phyloP scores from a whole-genome alignment of 148 eudicot genomes.

The Camellia granthamiana region DNA sequence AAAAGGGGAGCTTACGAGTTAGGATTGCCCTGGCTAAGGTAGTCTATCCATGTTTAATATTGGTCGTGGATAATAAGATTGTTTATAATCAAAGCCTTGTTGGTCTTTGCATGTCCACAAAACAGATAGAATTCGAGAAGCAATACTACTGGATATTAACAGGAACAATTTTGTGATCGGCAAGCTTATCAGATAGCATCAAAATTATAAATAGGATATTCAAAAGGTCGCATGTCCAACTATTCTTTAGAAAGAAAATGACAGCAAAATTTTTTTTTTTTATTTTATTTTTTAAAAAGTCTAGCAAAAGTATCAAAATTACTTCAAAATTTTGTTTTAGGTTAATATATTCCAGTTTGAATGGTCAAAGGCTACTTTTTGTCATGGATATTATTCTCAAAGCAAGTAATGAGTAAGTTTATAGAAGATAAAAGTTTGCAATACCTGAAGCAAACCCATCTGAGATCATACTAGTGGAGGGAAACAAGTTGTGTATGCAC shows the following conservation, averaged over 20 bases:
- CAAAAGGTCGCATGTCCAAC: not conserved
- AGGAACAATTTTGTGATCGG: not conserved
- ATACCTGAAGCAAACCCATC: constrained; percentile 51
- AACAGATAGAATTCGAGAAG: not conserved
- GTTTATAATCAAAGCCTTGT: not conserved
- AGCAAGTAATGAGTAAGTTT: not conserved
- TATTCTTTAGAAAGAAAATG: not conserved
- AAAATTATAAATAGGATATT: not conserved
- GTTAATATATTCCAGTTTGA: not conserved
- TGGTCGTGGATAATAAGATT: not conserved
- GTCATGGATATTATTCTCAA: not conserved
- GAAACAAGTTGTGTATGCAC: constrained; percentile 25
- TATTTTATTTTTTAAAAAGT: not conserved
- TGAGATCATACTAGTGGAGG: constrained; percentile 36
- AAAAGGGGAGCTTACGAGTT: not conserved
- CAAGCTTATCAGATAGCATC: not conserved
- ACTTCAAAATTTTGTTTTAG: not conserved
- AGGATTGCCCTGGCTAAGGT: not conserved
- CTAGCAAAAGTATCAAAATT: not conserved
- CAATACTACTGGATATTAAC: not conserved
- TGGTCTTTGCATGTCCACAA: not conserved
- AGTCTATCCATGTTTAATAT: not conserved
- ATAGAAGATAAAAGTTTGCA: not conserved
- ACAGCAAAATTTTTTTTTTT: not conserved
- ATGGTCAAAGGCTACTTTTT: not conserved